Conservation (phyloP, 306 rosid genomes). For the Rubus parviflorus region DNA sequence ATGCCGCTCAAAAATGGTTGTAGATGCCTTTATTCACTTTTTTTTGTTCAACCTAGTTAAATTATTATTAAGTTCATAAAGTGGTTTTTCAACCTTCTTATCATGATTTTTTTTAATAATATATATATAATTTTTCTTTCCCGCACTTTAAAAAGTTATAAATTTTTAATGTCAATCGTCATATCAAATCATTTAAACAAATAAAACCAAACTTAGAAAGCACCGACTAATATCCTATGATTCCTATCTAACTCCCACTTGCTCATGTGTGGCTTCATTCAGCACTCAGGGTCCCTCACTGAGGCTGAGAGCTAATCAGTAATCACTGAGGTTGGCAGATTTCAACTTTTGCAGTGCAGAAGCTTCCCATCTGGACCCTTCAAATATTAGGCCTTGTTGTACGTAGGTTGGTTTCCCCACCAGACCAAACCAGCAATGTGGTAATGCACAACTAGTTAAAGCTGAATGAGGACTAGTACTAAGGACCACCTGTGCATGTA, state of each 20-base stretch:
- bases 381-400: background rate
- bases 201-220: background rate
- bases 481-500: background rate
- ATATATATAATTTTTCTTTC: too few species aligned
- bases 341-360: background rate
- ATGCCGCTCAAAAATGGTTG: too few species aligned
- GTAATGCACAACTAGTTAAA: background rate
- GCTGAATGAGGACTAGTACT: background rate
- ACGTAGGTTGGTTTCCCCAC: conserved; percentile 2
- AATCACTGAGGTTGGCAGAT: background rate
- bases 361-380: conserved; percentile 7
- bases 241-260: background rate
- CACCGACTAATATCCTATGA: background rate
- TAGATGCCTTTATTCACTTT: too few species aligned
- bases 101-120: too few species aligned
- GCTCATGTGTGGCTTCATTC: background rate
- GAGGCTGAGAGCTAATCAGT: background rate
- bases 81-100: too few species aligned
- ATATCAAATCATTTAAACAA: too few species aligned
- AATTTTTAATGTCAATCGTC: too few species aligned
- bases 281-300: background rate
- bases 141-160: too few species aligned
- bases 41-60: too few species aligned
- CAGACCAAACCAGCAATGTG: background rate
- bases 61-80: too few species aligned